Evolutionary conservation across 2,329 filamentous ascomycete species (phyloP), one percentile per base, ranked within the genome.

Genomic region (Sporothrix globosa): DNA sequence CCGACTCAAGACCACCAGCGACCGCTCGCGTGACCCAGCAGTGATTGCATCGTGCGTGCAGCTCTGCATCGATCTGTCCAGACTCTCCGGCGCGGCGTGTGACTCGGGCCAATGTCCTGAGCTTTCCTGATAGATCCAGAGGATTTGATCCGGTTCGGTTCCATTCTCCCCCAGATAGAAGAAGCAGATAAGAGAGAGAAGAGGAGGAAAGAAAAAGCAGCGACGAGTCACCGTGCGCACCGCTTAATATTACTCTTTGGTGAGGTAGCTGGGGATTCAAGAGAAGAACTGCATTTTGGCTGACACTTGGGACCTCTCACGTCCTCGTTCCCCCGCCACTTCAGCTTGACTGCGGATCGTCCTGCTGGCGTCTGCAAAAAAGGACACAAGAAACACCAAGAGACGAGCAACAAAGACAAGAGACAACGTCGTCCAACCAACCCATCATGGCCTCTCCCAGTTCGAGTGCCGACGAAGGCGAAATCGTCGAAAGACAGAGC

Each of bases 381-480:
- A 53, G 61, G 19, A 48, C 24, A 34, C n/a, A 66, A 4, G 24
- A 69, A 19, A 68, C 21, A 48, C 58, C 19, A 24, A 21, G 54
- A 41, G 56, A 11, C 39, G 24, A 9, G 24, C 54, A 53, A 14
- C 17, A 14, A 34, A 34, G 34, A 34, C 34, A 34, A 34, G 34
- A 34, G 34, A 34, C 34, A 34, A 7, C 34, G 6, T 9, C 34
- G 34, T 17, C 54, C 6, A 17, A 7, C 17, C 4, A 3, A 3
- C 19, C n/a, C 67, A 75, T 27, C 70, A 80, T 80, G 78, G 74
- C 77, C 66, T 77, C 77, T 70, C 72, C 75, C 50, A 70, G 79
- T 75, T 83, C 82, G 76, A 92, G 90, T 82, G 92, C 91, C 78
- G 92, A 92, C 81, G 92, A 96, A 82, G 92, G 93, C 83, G 93